Evolutionary conservation across 768 basidiomycete species (phyloP), one percentile per base, ranked within the genome.

Genomic region (Amanita thiersii): DNA sequence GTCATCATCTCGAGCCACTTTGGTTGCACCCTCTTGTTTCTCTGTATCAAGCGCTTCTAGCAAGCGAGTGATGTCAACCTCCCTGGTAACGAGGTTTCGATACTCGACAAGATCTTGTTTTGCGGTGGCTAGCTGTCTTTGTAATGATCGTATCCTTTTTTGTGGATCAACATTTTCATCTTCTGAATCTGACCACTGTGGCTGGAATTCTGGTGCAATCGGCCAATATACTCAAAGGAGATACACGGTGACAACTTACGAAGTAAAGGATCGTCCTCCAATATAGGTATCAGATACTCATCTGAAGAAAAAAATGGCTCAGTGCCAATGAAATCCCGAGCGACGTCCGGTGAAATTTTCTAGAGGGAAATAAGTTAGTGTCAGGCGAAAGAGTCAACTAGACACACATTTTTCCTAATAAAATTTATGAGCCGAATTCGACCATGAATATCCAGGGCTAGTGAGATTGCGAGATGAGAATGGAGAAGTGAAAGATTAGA

Each of bases 181-280:
- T 24, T 89, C 89, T 17, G 77, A 77, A 47, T 89, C 87, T 1
- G 42, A 37, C 42, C 42, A 43, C 23, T 43, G 17, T 26, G 33
- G 33, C 20, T 36, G 34, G 17, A 36, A 26, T 20, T 36, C 42
- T 43, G 14, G 26, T n/a, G 26, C n/a, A 7, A 7, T 28, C n/a
- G 26, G 6, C 26, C 7, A 7, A 28, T 7, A 7, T 7, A 28
- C 26, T 7, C 26, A 28, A 28, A 7, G n/a, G 26, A 7, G 26
- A 7, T 7, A 28, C 7, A n/a, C 7, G 26, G 26, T 7, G 3
- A 19, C 19, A 8, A 68, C 85, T 54, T 53, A 96, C 94, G 87
- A 17, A 98, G 79, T 9, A 96, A 62, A 1, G 90, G 85, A 56
- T 97, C 94, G 51, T 92, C 84, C 52, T 86, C 81, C 31, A 96